A percentile compares a stretch with the other conserved stretches of the same genome.
Evolutionary conservation across 805 yeast genomes (phyloP).

Genomic region (Metschnikowia rubicola): DNA sequence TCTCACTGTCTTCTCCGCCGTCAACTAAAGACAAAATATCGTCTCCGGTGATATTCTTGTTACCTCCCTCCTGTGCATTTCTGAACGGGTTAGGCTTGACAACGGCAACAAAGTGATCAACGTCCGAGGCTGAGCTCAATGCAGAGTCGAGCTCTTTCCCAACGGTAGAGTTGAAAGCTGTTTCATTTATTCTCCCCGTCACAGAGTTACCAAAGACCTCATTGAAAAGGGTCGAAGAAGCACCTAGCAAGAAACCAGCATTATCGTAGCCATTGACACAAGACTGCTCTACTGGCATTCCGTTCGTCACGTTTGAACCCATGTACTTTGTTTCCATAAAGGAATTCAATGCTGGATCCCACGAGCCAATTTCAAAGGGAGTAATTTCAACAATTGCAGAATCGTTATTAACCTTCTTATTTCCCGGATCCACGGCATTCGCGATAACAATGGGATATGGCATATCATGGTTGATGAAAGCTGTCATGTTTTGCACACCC

Average conservation of each 20-base stretch:
- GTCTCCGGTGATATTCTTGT: conserved; percentile 1
- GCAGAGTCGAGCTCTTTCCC: not conserved
- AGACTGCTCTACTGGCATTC: conserved; percentile 31
- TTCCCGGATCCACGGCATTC: conserved; percentile 35
- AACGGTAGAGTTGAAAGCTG: conserved; percentile 20
- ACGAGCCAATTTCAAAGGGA: conserved; percentile 66
- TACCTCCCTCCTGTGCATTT: conserved; percentile 10
- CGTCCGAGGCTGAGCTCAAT: conserved; percentile 14
- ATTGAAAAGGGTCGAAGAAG: conserved; percentile 62
- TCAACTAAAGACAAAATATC: conserved; percentile 32
- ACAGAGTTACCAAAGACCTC: conserved; percentile 7
- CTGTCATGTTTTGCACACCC: conserved; percentile 17
- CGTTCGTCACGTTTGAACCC: conserved; percentile 47
- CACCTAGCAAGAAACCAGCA: conserved; percentile 55
- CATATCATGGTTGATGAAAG: conserved; percentile 25
- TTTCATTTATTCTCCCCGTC: conserved; percentile 18
- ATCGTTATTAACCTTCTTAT: conserved; percentile 22
- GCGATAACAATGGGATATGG: conserved; percentile 52
- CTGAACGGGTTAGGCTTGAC: conserved; percentile 59
- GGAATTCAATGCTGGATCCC: conserved; percentile 47
- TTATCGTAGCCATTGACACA: conserved; percentile 56
- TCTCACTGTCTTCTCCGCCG: conserved; percentile 49
- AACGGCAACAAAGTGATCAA: conserved; percentile 50
- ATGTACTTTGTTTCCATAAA: conserved; percentile 49
- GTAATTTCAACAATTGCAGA: conserved; percentile 55